Conservation (phyloP, 768 basidiomycete species). For the Udeniomyces megalosporus region DNA sequence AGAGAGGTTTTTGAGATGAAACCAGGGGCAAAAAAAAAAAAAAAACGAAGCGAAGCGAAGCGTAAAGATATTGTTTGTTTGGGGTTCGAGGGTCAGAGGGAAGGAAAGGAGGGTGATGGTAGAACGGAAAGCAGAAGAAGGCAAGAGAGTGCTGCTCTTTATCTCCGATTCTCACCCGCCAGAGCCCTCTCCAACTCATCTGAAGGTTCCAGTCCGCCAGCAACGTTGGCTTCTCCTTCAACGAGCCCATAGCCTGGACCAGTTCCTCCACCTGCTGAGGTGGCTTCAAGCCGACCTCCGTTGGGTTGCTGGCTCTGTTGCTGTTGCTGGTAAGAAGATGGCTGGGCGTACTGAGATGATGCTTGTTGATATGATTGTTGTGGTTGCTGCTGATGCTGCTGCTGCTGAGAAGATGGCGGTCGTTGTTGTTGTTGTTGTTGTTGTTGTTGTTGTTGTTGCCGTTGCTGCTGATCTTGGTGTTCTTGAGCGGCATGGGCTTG, state of each 20-base stretch:
- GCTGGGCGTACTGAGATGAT: constrained; percentile 27
- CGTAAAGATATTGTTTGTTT: too few species aligned
- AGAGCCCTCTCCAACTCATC: constrained; percentile 7
- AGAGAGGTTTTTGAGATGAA: too few species aligned
- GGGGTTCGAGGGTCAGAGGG: too few species aligned
- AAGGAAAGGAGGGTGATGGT: too few species aligned
- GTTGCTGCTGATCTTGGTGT: constrained; percentile 42
- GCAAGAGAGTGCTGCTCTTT: background rate
- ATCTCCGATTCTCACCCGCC: background rate
- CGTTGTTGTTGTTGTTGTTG: constrained; percentile 28
- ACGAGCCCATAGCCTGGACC: background rate
- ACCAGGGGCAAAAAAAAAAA: too few species aligned
- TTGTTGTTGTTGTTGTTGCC: background rate
- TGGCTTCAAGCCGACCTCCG: background rate
- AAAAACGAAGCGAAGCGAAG: too few species aligned
- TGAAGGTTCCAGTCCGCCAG: background rate
- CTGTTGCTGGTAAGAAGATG: background rate
- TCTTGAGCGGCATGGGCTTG: too few species aligned
- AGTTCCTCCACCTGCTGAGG: background rate
- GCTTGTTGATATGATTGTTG: background rate
- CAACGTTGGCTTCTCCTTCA: background rate
- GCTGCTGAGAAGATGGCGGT: background rate
- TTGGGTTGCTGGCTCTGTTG: background rate
- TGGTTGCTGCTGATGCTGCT: background rate
- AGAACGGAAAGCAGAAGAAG: background rate